Conservation (phyloP, 2,329 filamentous ascomycete species). For the Exophiala bonariae region DNA sequence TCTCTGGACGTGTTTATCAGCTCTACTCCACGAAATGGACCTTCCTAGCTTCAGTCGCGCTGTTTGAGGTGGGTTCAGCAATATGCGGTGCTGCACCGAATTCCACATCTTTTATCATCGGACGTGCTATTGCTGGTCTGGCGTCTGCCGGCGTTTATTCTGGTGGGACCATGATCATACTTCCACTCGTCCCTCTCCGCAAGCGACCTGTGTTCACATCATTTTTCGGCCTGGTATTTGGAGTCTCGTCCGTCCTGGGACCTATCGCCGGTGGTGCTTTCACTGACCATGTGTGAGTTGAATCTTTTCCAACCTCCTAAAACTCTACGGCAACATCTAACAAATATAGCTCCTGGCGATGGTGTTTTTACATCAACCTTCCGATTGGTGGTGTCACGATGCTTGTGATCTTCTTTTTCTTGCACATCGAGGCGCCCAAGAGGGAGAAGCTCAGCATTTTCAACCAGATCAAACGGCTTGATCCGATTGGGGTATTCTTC, state of each 20-base stretch:
- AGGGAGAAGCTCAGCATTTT: slow-evolving; percentile 27
- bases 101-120: slow-evolving; percentile 39
- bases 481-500: slow-evolving; percentile 43
- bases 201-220: slow-evolving; percentile 49
- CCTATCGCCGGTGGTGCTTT: slow-evolving; percentile 33
- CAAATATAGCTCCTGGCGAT: slow-evolving; percentile 29
- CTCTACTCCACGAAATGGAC: slow-evolving; percentile 34
- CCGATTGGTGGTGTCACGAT: slow-evolving; percentile 33
- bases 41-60: slow-evolving; percentile 36
- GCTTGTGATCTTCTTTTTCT: slow-evolving; percentile 31
- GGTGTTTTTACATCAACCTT: slow-evolving; percentile 40
- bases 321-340: too few species aligned
- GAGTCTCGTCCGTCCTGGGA: slow-evolving; percentile 31
- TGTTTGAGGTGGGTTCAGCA: slow-evolving; percentile 46
- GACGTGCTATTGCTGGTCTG: slow-evolving; percentile 39
- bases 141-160: slow-evolving; percentile 36
- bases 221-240: slow-evolving; percentile 30
- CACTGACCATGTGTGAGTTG: slow-evolving; percentile 27
- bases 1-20: slow-evolving; percentile 35
- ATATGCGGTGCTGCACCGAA: slow-evolving; percentile 41
- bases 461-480: slow-evolving; percentile 46
- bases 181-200: slow-evolving; percentile 45
- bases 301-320: too few species aligned
- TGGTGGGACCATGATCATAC: slow-evolving; percentile 47
- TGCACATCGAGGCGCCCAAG: slow-evolving; percentile 25